Percentiles rank a stretch among this genome's conserved stretches.
Conservation (phyloP, 768 basidiomycete genomes). For the Nidularia sp. region DNA sequence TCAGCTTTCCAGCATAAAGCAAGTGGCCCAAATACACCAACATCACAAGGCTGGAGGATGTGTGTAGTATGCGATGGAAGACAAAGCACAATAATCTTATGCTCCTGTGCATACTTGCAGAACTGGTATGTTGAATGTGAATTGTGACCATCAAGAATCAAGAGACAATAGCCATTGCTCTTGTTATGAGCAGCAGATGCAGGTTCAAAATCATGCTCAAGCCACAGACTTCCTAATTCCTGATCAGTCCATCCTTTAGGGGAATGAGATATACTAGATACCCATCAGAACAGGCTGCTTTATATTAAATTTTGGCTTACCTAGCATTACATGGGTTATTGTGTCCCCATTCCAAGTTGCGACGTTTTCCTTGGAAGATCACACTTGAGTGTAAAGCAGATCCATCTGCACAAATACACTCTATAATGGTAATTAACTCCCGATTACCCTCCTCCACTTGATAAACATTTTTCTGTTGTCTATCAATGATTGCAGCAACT, state of each 20-base stretch:
- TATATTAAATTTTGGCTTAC: slow-evolving; percentile 11
- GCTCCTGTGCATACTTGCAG: slow-evolving; percentile 10
- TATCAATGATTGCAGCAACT: slow-evolving; percentile 14
- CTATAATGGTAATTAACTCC: slow-evolving; percentile 43
- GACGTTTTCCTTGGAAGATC: slow-evolving; percentile 27
- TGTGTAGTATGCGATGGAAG: slow-evolving; percentile 24
- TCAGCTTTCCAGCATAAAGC: slow-evolving; percentile 14
- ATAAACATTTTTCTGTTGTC: slow-evolving; percentile 19
- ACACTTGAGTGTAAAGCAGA: slow-evolving; percentile 26
- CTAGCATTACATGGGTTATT: slow-evolving; percentile 23
- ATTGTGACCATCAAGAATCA: slow-evolving; percentile 28
- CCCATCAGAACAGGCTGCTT: not conserved
- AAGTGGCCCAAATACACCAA: slow-evolving; percentile 26
- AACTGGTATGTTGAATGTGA: slow-evolving; percentile 21
- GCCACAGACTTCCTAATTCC: slow-evolving; percentile 25
- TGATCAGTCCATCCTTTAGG: slow-evolving; percentile 35
- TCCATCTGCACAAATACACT: slow-evolving; percentile 40
- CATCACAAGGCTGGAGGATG: slow-evolving; percentile 20
- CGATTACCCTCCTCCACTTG: slow-evolving; percentile 28
- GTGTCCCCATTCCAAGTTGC: slow-evolving; percentile 14
- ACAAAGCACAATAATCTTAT: slow-evolving; percentile 21
- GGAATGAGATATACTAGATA: slow-evolving; percentile 23
- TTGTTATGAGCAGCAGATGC: slow-evolving; percentile 10
- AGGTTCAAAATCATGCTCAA: slow-evolving; percentile 28
- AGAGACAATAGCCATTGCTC: slow-evolving; percentile 10